These are phyloP conservation scores for Torulaspora globosa DNA, from an alignment of 1,139 yeast genomes.

Conservation along the genomic window DNA sequence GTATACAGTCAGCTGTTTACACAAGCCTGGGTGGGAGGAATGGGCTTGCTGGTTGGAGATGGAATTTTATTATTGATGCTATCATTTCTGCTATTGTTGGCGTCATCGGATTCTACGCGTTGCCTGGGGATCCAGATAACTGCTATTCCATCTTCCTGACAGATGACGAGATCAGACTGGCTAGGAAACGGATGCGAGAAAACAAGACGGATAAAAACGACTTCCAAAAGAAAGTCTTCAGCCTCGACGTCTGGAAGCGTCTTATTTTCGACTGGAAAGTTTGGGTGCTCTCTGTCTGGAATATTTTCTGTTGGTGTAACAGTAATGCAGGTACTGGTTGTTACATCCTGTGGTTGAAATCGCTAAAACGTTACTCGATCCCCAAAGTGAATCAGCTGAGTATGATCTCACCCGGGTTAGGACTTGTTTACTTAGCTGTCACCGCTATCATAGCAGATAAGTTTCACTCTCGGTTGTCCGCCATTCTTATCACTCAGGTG, in stretches of 20 bases:
- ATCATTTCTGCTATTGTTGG: constrained; percentile 58
- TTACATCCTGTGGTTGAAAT: constrained; percentile 52
- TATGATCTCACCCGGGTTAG: constrained; percentile 50
- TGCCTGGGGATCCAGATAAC: constrained; percentile 68
- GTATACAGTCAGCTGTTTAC: constrained; percentile 58
- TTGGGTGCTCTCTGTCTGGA: constrained; percentile 50
- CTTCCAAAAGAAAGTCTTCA: constrained; percentile 37
- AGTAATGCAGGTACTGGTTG: constrained; percentile 49
- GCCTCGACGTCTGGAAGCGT: constrained; percentile 44
- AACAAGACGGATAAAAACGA: constrained; percentile 38
- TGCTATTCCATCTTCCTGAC: constrained; percentile 53
- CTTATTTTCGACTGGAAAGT: constrained; percentile 55
- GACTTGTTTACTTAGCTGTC: constrained; percentile 45
- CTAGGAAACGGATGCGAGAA: constrained; percentile 49
- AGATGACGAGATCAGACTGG: constrained; percentile 55
- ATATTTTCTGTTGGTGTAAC: constrained; percentile 62
- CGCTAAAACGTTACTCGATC: constrained; percentile 41
- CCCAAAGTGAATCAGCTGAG: constrained; percentile 43
- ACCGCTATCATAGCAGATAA: constrained; percentile 50
- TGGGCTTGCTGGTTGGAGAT: constrained; percentile 64
- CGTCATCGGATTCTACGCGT: constrained; percentile 52
- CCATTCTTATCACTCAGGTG: constrained; percentile 51
- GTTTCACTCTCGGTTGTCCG: constrained; percentile 53
- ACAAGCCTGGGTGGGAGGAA: constrained; percentile 43
- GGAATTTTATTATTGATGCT: constrained; percentile 70